Percentiles rank a stretch among this genome's conserved stretches.
These are phyloP conservation scores for Aureobasidium musti DNA, from an alignment of 2,329 filamentous ascomycete species.

Conservation along the genomic window DNA sequence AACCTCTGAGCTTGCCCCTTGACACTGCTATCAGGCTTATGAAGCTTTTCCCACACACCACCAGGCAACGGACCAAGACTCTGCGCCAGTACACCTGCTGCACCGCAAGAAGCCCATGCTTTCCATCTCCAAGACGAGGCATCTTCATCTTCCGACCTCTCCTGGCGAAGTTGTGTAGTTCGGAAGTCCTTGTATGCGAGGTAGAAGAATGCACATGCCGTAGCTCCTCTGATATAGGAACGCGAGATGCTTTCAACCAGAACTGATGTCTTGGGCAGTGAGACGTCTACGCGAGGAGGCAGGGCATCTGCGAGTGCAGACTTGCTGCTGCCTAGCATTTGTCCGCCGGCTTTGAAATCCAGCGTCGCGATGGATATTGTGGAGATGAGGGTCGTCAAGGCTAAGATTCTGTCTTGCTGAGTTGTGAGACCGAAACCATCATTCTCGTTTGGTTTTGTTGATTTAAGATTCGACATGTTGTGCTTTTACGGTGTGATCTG, in stretches of 20 bases:
- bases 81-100: neutral
- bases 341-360: neutral
- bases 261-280: neutral
- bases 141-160: neutral
- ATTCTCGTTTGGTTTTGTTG: neutral
- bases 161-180: neutral
- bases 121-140: neutral
- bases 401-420: neutral
- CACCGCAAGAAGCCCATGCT: neutral
- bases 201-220: neutral
- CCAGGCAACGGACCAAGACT: neutral
- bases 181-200: slow-evolving; percentile 2
- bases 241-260: neutral
- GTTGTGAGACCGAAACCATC: neutral
- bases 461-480: neutral
- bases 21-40: neutral
- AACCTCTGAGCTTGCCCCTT: neutral
- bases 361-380: neutral
- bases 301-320: neutral
- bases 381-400: neutral
- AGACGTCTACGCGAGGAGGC: neutral
- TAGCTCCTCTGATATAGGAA: neutral
- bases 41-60: neutral
- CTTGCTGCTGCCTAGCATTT: neutral
- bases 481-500: neutral